Percentiles rank a stretch among this genome's conserved stretches.
phyloP scores from a whole-genome alignment of 176 grass and related monocot species.

The Ampelocalamus luodianensis region DNA sequence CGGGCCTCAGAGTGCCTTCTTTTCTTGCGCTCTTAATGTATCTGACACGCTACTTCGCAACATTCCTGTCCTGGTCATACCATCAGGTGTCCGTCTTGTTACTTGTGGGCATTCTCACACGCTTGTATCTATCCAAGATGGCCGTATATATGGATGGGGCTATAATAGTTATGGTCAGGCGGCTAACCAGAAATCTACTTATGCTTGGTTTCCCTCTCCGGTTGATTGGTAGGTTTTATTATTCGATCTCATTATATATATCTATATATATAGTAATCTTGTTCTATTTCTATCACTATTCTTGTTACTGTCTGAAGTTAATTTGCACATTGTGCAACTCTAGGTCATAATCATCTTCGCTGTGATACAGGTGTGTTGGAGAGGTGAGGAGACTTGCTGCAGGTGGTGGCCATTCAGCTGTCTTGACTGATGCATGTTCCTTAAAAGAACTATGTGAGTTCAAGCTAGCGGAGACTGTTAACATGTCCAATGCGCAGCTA shows the following conservation, averaged over 20 bases:
- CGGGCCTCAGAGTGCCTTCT: slow-evolving; percentile 60
- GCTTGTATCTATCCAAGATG: slow-evolving; percentile 80
- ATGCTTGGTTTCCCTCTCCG: slow-evolving; percentile 88
- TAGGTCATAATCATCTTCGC: slow-evolving; percentile 10
- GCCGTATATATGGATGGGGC: slow-evolving; percentile 90
- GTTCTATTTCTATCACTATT: not conserved
- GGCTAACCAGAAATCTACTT: slow-evolving; percentile 76
- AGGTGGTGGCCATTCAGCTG: slow-evolving; percentile 95
- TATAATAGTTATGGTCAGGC: slow-evolving; percentile 97
- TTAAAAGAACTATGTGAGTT: slow-evolving; percentile 93
- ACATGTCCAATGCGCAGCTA: slow-evolving; percentile 60
- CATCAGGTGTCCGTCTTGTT: slow-evolving; percentile 67
- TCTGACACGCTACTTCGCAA: slow-evolving; percentile 69
- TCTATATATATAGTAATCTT: not conserved
- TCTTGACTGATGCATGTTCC: slow-evolving; percentile 87
- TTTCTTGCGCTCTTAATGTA: slow-evolving; percentile 64
- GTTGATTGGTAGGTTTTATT: slow-evolving; percentile 74
- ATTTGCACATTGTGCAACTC: not conserved
- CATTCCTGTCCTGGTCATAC: slow-evolving; percentile 77
- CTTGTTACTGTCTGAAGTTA: slow-evolving; percentile 6
- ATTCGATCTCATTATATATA: not conserved
- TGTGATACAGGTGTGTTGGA: slow-evolving; percentile 76
- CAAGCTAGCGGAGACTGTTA: slow-evolving; percentile 79
- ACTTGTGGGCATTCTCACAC: slow-evolving; percentile 94
- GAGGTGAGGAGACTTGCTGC: slow-evolving; percentile 86